Evolutionary conservation across 2,329 filamentous ascomycete species (phyloP), one percentile per base, ranked within the genome.

Genomic region (Ceratocystis harringtonii): DNA sequence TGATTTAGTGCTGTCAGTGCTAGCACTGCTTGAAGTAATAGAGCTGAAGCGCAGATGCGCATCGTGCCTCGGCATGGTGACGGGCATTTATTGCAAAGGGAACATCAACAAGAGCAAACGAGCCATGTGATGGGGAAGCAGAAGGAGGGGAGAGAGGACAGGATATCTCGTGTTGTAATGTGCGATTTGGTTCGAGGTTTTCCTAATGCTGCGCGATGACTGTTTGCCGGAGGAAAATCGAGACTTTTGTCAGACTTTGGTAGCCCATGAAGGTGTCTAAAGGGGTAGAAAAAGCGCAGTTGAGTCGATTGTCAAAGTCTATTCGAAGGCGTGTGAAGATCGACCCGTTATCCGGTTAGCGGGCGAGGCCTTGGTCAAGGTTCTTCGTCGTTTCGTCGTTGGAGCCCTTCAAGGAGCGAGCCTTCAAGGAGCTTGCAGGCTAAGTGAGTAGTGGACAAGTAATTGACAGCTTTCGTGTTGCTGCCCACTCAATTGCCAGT

Each of bases 61-160:
- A 73, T 88, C 85, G 78, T 85, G 82, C 76, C 81, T 83, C 76
- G 84, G 83, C 86, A 89, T 89, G 75, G 76, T 83, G 44, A 41
- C 25, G 36, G 25, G 43, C 61, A 44, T 45, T 62, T 48, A 62
- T 30, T 30, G 43, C 32, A 30, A 36, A 8, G 12, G 28, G 15
- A 10, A n/a, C 28, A 32, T 36, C 28, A 58, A 58, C 22, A 15
- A 52, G 48, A 63, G 36, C 36, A 62, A 60, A 44, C 60, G 5
- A 25, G 32, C 60, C 60, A 45, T 62, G 25, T 62, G 60, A 45
- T 32, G 36, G 19, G 32, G 58, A 7, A 17, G n/a, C n/a, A 52
- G 3, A 30, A 57, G n/a, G 19, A n/a, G 2, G 15, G 15, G 10
- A 57, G 22, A 4, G 7, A 57, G 52, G 12, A 36, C 25, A 19